These are phyloP conservation scores for Debaryomyces prosopidis DNA, from an alignment of 805 yeast species.

Conservation along the genomic window DNA sequence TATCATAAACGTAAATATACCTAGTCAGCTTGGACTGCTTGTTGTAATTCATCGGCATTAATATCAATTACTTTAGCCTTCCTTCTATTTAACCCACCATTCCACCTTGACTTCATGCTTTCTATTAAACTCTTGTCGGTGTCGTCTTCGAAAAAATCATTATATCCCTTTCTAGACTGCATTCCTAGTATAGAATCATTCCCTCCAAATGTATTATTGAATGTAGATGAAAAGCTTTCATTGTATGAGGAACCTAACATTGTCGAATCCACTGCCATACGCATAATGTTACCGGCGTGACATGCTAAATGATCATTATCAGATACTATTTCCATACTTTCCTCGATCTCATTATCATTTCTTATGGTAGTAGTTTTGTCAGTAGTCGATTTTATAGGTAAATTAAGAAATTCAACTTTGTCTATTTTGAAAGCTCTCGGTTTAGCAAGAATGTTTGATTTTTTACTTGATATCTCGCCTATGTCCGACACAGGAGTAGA, in stretches of 20 bases:
- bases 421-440: conserved; percentile 14
- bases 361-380: not conserved
- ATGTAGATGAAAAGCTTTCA: conserved; percentile 36
- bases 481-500: conserved; percentile 26
- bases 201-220: conserved; percentile 24
- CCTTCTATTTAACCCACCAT: conserved; percentile 10
- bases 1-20: not conserved
- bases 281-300: conserved; percentile 46
- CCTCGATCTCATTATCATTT: conserved; percentile 1
- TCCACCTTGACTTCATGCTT: conserved; percentile 14
- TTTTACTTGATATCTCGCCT: conserved; percentile 10
- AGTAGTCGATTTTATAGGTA: not conserved
- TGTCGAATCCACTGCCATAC: conserved; percentile 50
- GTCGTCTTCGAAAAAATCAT: conserved; percentile 16
- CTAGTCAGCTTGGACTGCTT: conserved; percentile 21
- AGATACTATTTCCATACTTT: conserved; percentile 18
- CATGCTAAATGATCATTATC: conserved; percentile 43
- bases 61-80: conserved; percentile 31
- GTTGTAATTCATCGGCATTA: conserved; percentile 37
- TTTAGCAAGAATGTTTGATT: conserved; percentile 8
- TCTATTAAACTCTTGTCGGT: conserved; percentile 22
- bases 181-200: conserved; percentile 27
- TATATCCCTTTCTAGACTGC: conserved; percentile 12
- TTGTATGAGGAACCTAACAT: conserved; percentile 44
- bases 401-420: conserved; percentile 11